Base-by-base conservation (phyloP, 768 basidiomycete species). In the Pleurotus eryngii region DNA sequence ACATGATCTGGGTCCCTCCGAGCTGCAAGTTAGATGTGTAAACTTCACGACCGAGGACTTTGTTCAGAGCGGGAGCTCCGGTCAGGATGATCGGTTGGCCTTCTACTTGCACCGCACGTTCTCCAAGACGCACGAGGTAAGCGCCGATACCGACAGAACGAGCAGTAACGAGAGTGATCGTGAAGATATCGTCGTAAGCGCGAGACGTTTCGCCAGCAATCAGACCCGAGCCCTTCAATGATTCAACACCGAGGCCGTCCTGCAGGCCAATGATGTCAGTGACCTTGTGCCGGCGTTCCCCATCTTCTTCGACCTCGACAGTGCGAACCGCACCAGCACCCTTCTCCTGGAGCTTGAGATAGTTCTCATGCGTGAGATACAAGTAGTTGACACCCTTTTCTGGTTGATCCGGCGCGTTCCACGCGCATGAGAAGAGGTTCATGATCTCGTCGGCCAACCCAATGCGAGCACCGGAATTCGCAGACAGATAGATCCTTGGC, bases 1-100 rank as follows among this genome's bases (percentile, higher is more conserved):
- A 91, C 97, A 99, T 98, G 79, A 99, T 98, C 68, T 99, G 97
- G n/a, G 97, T 98, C 55, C 97, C 97, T 61, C 97, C 97, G 59
- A 99, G 90, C 72, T 98, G 97, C 64, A 99, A 73, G 72, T 98
- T 98, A 55, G 95, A 97, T 7, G 97, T 98, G 71, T 99, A 98
- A 46, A 99, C 97, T 72, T 98, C 97, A 49, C 97, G 90, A 60
- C 97, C 97, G 43, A 99, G 86, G 4, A 99, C 97, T 75, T 99
- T 98, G 83, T 98, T 99, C 63, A 99, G 83, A 3, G 97, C 97
- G 5, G 85, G 85, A 24, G 96, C 96, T 64, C 97, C 97, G 12
- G 97, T 99, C 59, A 99, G 84, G 70, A 99, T 99, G 75, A 99
- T 98, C 2, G 97, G 97, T 65, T 99, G 96, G 45, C 97, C 97